phyloP scores from a whole-genome alignment of 2,329 filamentous ascomycete species.

The Colletotrichum tofieldiae region DNA sequence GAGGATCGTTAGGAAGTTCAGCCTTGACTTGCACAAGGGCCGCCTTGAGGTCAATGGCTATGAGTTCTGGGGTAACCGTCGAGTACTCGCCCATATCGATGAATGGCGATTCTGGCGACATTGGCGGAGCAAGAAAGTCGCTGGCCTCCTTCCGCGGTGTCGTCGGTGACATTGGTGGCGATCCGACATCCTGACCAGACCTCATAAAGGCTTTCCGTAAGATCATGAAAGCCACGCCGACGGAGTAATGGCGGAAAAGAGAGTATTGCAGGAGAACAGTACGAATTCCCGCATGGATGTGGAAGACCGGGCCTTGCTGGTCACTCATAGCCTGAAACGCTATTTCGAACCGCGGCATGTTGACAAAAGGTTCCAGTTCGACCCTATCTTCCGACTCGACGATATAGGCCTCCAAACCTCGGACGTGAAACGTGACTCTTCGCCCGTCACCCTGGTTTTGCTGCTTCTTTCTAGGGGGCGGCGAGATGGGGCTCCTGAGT shows the following conservation, averaged over 20 bases:
- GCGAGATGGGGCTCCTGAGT: slow-evolving; percentile 64
- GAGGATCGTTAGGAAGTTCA: slow-evolving; percentile 89
- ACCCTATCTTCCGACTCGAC: slow-evolving; percentile 89
- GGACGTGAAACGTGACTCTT: slow-evolving; percentile 83
- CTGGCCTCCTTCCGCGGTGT: slow-evolving; percentile 48
- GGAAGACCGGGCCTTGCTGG: slow-evolving; percentile 87
- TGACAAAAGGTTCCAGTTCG: slow-evolving; percentile 89
- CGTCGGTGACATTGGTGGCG: slow-evolving; percentile 45
- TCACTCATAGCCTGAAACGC: slow-evolving; percentile 90
- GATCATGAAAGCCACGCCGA: slow-evolving; percentile 85
- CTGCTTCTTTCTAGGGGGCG: slow-evolving; percentile 66
- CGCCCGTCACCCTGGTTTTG: slow-evolving; percentile 81
- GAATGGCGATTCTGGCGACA: slow-evolving; percentile 52
- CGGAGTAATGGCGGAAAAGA: slow-evolving; percentile 91
- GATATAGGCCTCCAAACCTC: slow-evolving; percentile 90
- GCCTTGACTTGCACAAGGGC: slow-evolving; percentile 90
- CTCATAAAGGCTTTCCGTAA: slow-evolving; percentile 79
- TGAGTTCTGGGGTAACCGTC: slow-evolving; percentile 71
- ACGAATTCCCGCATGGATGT: slow-evolving; percentile 86
- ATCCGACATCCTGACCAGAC: slow-evolving; percentile 59
- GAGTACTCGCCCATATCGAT: slow-evolving; percentile 52
- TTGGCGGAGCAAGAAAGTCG: slow-evolving; percentile 57
- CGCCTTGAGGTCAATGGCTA: slow-evolving; percentile 87
- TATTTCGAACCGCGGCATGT: slow-evolving; percentile 88
- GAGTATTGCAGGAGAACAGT: slow-evolving; percentile 91